Evolutionary conservation across 1,284 basidiomycete genomes (phyloP).

Genomic region (Garcileccinum viscosum): DNA sequence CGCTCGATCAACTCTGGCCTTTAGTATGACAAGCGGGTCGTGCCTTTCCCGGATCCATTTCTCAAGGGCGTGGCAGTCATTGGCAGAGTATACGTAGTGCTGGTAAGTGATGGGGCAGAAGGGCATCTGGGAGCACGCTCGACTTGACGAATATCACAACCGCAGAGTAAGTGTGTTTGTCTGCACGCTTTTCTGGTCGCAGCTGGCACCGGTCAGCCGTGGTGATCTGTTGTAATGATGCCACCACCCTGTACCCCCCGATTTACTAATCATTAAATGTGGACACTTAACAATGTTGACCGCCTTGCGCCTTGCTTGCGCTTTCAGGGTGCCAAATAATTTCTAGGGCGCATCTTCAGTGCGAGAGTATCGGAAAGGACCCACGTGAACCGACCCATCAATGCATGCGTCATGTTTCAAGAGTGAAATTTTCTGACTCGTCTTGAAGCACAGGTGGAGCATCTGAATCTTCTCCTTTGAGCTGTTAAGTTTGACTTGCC

Average conservation of each 20-base stretch:
- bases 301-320: slow-evolving; percentile 9
- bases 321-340: slow-evolving; percentile 6
- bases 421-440: neutral
- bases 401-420: slow-evolving; percentile 6
- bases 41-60: slow-evolving; percentile 54
- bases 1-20: slow-evolving; percentile 50
- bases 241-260: slow-evolving; percentile 23
- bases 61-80: slow-evolving; percentile 56
- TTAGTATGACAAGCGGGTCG: slow-evolving; percentile 65
- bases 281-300: slow-evolving; percentile 8
- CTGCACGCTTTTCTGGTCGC: neutral
- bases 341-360: slow-evolving; percentile 2
- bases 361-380: slow-evolving; percentile 5
- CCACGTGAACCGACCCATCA: slow-evolving; percentile 6
- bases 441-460: slow-evolving; percentile 1
- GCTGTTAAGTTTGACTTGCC: slow-evolving; percentile 7
- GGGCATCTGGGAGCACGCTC: slow-evolving; percentile 4
- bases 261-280: slow-evolving; percentile 7
- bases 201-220: slow-evolving; percentile 16
- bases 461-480: neutral
- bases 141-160: neutral
- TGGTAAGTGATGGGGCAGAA: slow-evolving; percentile 8
- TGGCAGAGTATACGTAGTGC: slow-evolving; percentile 55
- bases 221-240: slow-evolving; percentile 10
- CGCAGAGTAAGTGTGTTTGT: slow-evolving; percentile 10